A percentile compares a stretch with the other conserved stretches of the same genome.
These are phyloP conservation scores for Pythium folliculosum DNA, from an alignment of 352 stramenopile genomes.

Conservation along the genomic window DNA sequence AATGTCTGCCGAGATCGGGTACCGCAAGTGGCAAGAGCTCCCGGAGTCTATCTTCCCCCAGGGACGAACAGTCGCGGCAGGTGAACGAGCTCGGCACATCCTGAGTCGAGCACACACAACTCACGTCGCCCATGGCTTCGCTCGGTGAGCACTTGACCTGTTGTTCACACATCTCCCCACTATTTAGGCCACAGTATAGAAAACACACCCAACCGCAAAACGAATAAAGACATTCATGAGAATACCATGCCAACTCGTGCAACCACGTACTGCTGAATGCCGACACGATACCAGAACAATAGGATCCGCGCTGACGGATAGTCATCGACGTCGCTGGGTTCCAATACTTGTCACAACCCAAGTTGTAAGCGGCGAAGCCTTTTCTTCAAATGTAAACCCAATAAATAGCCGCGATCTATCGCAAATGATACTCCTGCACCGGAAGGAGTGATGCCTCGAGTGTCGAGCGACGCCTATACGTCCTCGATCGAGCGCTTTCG, in stretches of 20 bases:
- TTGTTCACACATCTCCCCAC: not conserved
- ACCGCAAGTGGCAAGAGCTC: slow-evolving; percentile 70
- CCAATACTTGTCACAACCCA: slow-evolving; percentile 16
- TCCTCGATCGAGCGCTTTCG: slow-evolving; percentile 71
- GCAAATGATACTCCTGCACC: slow-evolving; percentile 26
- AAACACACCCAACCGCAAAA: slow-evolving; percentile 12
- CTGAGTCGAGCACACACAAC: slow-evolving; percentile 69
- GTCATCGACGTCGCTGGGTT: not conserved
- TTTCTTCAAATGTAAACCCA: slow-evolving; percentile 22
- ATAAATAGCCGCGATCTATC: slow-evolving; percentile 37
- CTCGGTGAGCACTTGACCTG: slow-evolving; percentile 31
- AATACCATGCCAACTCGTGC: slow-evolving; percentile 12
- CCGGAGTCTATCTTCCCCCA: slow-evolving; percentile 62
- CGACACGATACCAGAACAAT: not conserved
- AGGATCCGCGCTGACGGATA: not conserved
- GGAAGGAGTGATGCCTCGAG: slow-evolving; percentile 14
- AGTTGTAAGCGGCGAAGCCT: slow-evolving; percentile 3
- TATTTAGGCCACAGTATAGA: slow-evolving; percentile 26
- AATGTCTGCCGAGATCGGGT: slow-evolving; percentile 66
- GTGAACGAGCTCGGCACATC: slow-evolving; percentile 80
- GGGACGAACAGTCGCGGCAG: slow-evolving; percentile 55
- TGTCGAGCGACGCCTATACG: slow-evolving; percentile 35
- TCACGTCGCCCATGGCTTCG: slow-evolving; percentile 55
- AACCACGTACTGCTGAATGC: slow-evolving; percentile 8
- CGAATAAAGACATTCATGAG: slow-evolving; percentile 26